Percentiles rank a stretch among this genome's conserved stretches.
Conservation (phyloP, 2,329 filamentous ascomycete genomes). For the Pseudogymnoascus pannorum region DNA sequence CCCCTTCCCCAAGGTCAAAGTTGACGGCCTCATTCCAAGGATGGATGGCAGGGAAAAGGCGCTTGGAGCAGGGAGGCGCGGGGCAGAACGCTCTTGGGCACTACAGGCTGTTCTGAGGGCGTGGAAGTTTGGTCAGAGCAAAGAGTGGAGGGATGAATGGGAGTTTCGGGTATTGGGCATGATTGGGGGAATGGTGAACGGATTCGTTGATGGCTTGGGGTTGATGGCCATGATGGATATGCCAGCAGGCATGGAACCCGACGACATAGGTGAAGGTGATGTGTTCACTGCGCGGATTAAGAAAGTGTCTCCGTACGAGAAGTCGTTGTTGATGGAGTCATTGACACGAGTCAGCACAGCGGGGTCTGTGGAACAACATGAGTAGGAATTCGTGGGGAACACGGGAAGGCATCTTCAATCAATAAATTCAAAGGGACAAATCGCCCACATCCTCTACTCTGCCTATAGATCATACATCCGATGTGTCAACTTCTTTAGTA, state of each 20-base stretch:
- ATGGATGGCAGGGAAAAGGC: slow-evolving; percentile 24
- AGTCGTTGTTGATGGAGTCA: slow-evolving; percentile 2
- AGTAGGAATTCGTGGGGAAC: neutral
- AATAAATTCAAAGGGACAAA: neutral
- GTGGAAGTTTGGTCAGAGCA: slow-evolving; percentile 39
- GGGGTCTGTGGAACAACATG: slow-evolving; percentile 1
- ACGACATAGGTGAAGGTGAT: neutral
- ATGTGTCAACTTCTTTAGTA: neutral
- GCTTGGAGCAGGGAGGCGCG: slow-evolving; percentile 13
- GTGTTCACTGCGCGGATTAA: slow-evolving; percentile 6
- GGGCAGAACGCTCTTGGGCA: slow-evolving; percentile 44
- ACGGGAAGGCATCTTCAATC: slow-evolving; percentile 6
- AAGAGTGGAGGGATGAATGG: neutral
- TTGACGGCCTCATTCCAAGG: slow-evolving; percentile 24
- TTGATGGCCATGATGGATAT: slow-evolving; percentile 7
- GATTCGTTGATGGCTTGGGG: neutral
- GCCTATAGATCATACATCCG: neutral
- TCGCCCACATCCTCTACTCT: neutral
- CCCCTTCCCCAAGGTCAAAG: slow-evolving; percentile 23
- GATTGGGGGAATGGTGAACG: slow-evolving; percentile 1
- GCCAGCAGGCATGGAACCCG: neutral
- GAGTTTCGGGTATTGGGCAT: slow-evolving; percentile 3
- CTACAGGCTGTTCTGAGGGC: slow-evolving; percentile 53
- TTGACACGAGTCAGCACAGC: slow-evolving; percentile 1
- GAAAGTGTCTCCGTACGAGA: neutral